These are phyloP conservation scores for Globisporangium spinosum DNA, from an alignment of 352 stramenopile species.

Conservation along the genomic window DNA sequence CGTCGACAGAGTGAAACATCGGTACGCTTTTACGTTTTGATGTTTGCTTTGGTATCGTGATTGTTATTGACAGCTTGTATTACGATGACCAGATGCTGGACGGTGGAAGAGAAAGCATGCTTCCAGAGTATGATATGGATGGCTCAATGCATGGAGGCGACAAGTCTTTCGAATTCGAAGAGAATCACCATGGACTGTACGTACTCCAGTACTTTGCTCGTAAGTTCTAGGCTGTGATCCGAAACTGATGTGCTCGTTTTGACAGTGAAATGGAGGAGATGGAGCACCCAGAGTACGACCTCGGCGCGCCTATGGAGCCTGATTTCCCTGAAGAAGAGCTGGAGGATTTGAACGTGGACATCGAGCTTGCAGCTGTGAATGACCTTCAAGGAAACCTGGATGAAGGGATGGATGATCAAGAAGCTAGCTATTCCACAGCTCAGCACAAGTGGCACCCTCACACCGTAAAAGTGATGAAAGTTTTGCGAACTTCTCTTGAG, in stretches of 20 bases:
- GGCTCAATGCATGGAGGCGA: constrained; percentile 26
- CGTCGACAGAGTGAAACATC: constrained; percentile 59
- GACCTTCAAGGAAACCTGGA: constrained; percentile 69
- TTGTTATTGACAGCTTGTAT: not conserved
- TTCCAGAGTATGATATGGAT: constrained; percentile 16
- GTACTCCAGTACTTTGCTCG: not conserved
- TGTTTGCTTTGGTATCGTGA: not conserved
- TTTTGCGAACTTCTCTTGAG: constrained; percentile 69
- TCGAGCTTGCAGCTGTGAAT: constrained; percentile 78
- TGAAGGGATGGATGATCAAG: constrained; percentile 29
- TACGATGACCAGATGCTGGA: not conserved
- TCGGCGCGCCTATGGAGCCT: constrained; percentile 48
- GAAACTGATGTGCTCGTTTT: not conserved
- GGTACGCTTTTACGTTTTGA: constrained; percentile 26
- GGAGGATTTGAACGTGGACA: constrained; percentile 73
- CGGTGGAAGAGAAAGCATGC: constrained; percentile 15
- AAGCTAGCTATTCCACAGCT: constrained; percentile 38
- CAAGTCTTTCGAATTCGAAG: constrained; percentile 39
- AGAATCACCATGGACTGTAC: constrained; percentile 18
- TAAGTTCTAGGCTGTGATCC: not conserved
- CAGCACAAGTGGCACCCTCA: constrained; percentile 97
- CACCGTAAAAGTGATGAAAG: constrained; percentile 94
- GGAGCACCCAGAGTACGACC: constrained; percentile 48
- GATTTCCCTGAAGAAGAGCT: constrained; percentile 36
- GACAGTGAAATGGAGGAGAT: constrained; percentile 34